Conservation (phyloP, 2,329 filamentous ascomycete species). For the Neonectria ditissima region DNA sequence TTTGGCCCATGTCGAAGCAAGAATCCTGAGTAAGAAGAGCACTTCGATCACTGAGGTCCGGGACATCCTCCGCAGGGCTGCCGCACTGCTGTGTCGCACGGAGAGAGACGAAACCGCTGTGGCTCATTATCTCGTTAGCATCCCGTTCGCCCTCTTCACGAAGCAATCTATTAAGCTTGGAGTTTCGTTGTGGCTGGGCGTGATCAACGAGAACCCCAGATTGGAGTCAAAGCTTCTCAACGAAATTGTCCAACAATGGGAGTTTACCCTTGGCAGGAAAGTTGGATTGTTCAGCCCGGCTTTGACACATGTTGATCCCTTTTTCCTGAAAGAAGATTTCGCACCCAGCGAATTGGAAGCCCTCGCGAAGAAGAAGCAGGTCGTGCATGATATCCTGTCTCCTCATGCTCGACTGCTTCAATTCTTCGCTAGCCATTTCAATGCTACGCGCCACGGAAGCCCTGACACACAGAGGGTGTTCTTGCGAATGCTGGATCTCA, state of each 20-base stretch:
- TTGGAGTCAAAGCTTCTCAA: constrained; percentile 88
- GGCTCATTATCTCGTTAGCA: constrained; percentile 87
- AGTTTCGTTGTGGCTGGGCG: constrained; percentile 94
- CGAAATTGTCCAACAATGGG: constrained; percentile 92
- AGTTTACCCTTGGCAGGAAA: constrained; percentile 80
- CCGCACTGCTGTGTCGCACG: constrained; percentile 85
- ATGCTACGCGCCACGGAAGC: constrained; percentile 87
- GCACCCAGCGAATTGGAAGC: constrained; percentile 86
- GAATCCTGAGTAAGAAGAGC: constrained; percentile 75
- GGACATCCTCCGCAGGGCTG: constrained; percentile 85
- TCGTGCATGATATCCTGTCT: constrained; percentile 83
- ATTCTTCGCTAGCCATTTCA: constrained; percentile 95
- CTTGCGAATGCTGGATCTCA: constrained; percentile 81
- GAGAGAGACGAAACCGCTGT: constrained; percentile 81
- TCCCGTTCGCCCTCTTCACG: constrained; percentile 93
- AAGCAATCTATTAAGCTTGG: constrained; percentile 97
- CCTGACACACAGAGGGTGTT: constrained; percentile 85
- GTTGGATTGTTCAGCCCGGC: constrained; percentile 83
- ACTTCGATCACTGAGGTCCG: constrained; percentile 81
- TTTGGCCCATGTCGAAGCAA: constrained; percentile 78
- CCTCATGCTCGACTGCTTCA: constrained; percentile 89
- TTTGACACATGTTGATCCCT: constrained; percentile 84
- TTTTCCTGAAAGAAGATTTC: constrained; percentile 92
- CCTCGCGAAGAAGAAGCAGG: constrained; percentile 80
- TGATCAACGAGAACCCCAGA: constrained; percentile 93